phyloP scores from a whole-genome alignment of 495 filamentous ascomycete genomes.

The Aspergillus cristatus region DNA sequence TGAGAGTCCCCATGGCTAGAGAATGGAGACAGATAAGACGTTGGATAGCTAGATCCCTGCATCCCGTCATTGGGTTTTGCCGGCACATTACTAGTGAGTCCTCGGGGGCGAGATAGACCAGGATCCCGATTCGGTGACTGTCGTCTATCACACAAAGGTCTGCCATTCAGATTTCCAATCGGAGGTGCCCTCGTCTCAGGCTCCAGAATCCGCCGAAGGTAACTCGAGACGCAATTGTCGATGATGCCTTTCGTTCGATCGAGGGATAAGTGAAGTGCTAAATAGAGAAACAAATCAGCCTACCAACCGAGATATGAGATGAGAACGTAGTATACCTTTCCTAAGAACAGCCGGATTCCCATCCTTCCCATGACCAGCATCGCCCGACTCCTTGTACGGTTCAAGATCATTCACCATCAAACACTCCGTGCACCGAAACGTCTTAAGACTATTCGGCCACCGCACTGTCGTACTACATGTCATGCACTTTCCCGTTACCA shows the following conservation, averaged over 20 bases:
- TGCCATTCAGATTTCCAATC: constrained; percentile 9
- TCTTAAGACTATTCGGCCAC: constrained; percentile 67
- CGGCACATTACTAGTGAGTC: constrained; percentile 15
- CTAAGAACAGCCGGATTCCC: constrained; percentile 10
- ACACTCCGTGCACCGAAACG: constrained; percentile 80
- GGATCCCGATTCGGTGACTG: constrained; percentile 4
- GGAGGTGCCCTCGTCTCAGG: constrained; percentile 6
- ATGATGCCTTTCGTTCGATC: constrained; percentile 42
- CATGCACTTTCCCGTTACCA: constrained; percentile 66
- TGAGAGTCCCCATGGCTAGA: constrained; percentile 11
- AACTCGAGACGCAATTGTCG: constrained; percentile 43
- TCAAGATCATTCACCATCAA: constrained; percentile 79
- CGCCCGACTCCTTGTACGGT: constrained; percentile 26
- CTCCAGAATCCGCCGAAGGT: constrained; percentile 34
- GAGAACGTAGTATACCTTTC: constrained; percentile 14
- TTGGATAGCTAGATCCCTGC: constrained; percentile 9
- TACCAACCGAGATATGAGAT: constrained; percentile 2
- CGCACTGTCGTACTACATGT: constrained; percentile 74
- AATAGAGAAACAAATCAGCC: constrained; percentile 2
- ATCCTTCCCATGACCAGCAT: constrained; percentile 5
- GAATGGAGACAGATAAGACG: constrained; percentile 8
- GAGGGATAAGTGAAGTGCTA: constrained; percentile 33
- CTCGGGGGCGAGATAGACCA: constrained; percentile 15
- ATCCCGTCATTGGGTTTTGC: constrained; percentile 4
- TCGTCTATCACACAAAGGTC: constrained; percentile 1